A percentile compares a stretch with the other conserved stretches of the same genome.
phyloP scores from a whole-genome alignment of 1,284 basidiomycete species.

The Ustilago tritici region DNA sequence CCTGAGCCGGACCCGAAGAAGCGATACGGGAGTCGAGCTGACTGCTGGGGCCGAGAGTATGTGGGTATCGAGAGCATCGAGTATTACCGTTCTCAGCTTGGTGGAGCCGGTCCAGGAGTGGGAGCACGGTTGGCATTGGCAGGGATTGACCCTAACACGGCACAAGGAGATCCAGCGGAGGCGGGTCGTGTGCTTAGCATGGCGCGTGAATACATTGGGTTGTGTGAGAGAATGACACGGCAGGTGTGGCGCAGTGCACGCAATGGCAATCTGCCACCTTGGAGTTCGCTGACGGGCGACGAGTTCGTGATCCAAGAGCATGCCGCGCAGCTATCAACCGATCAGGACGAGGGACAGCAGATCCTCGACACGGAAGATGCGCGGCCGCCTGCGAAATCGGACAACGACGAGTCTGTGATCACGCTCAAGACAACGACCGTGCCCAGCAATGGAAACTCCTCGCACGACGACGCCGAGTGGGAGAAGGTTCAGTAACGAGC shows the following conservation, averaged over 20 bases:
- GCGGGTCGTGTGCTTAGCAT: constrained; percentile 34
- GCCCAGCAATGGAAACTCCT: constrained; percentile 30
- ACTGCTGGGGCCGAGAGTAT: constrained; percentile 63
- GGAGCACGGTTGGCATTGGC: constrained; percentile 46
- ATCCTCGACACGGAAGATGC: constrained; percentile 31
- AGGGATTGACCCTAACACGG: constrained; percentile 30
- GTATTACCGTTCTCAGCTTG: constrained; percentile 57
- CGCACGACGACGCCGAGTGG: constrained; percentile 47
- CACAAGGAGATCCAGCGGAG: constrained; percentile 24
- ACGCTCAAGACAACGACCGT: constrained; percentile 43
- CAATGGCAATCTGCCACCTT: constrained; percentile 54
- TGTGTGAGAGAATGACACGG: constrained; percentile 45
- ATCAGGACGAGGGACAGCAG: constrained; percentile 23
- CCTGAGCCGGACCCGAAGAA: constrained; percentile 56
- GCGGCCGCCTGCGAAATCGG: constrained; percentile 22
- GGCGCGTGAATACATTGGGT: constrained; percentile 47
- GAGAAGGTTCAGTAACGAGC: constrained; percentile 48
- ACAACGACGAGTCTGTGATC: constrained; percentile 19
- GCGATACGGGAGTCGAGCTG: constrained; percentile 64
- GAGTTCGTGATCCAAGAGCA: constrained; percentile 40
- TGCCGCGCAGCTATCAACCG: constrained; percentile 13
- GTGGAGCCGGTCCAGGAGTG: constrained; percentile 36
- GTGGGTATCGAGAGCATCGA: constrained; percentile 58
- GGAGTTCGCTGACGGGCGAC: constrained; percentile 47
- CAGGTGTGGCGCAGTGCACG: constrained; percentile 57